Evolutionary conservation across 1,139 yeast genomes (phyloP).

Genomic region (Nematodospora anomalae): DNA sequence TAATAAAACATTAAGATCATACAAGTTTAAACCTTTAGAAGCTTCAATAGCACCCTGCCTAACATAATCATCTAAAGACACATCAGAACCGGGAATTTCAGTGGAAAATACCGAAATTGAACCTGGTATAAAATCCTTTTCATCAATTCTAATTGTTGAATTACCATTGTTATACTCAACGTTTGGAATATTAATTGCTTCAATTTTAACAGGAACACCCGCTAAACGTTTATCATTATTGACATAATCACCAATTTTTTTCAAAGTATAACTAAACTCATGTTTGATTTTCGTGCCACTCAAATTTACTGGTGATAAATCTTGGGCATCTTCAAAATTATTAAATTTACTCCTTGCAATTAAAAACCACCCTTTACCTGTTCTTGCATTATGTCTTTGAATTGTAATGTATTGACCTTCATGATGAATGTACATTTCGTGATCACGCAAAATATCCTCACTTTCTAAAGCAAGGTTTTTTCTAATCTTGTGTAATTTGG

Average conservation of each 20-base stretch:
- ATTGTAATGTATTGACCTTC: constrained; percentile 91
- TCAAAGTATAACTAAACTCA: constrained; percentile 60
- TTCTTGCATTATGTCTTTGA: constrained; percentile 78
- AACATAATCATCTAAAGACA: constrained; percentile 59
- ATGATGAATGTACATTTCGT: constrained; percentile 93
- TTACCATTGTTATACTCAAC: constrained; percentile 40
- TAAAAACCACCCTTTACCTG: constrained; percentile 87
- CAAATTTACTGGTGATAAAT: constrained; percentile 58
- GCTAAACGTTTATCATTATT: constrained; percentile 42
- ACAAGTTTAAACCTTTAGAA: constrained; percentile 55
- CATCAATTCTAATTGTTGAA: constrained; percentile 53
- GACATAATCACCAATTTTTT: constrained; percentile 51
- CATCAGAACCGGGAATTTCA: constrained; percentile 55
- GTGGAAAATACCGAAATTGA: constrained; percentile 85
- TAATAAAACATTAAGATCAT: constrained; percentile 73
- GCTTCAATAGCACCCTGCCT: constrained; percentile 77
- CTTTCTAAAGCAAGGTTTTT: constrained; percentile 63
- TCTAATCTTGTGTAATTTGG: constrained; percentile 58
- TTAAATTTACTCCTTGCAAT: constrained; percentile 82
- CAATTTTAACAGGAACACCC: constrained; percentile 67
- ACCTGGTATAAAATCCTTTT: constrained; percentile 74
- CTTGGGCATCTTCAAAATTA: constrained; percentile 45
- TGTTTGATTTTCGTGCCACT: constrained; percentile 65
- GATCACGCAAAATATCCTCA: constrained; percentile 63
- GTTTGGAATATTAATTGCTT: constrained; percentile 51